Percentiles rank a stretch among this genome's conserved stretches.
Evolutionary conservation across 163 green algal species (phyloP).

Genomic region (Chlorella variabilis): DNA sequence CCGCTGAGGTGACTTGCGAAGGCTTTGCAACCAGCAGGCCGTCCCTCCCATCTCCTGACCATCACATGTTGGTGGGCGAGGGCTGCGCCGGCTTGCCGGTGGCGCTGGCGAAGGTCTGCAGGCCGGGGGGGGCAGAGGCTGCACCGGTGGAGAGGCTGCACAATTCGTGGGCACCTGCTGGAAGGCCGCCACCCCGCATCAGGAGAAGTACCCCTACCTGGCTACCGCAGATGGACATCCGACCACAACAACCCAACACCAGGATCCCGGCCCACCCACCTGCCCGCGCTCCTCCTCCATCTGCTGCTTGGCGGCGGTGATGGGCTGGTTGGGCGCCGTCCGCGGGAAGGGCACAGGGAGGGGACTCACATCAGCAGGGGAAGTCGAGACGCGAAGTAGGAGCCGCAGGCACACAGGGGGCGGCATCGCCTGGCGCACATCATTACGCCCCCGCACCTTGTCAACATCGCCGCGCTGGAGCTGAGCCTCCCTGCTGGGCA

Average conservation of each 20-base stretch:
- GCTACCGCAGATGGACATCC: not conserved
- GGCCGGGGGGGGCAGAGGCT: not conserved
- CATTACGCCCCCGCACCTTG: no score
- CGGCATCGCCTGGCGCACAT: no score
- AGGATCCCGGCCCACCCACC: not conserved
- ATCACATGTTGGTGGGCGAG: slow-evolving; percentile 19
- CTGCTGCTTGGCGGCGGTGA: slow-evolving; percentile 27
- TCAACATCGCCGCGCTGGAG: slow-evolving; percentile 7
- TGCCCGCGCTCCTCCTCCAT: slow-evolving; percentile 38
- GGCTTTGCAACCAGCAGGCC: no score
- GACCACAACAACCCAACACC: not conserved
- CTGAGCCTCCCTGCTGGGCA: not conserved
- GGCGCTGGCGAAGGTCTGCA: slow-evolving; percentile 32
- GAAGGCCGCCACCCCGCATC: no score
- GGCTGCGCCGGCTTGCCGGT: slow-evolving; percentile 17
- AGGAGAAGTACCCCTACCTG: no score
- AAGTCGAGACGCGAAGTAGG: no score
- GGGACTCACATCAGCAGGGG: not conserved
- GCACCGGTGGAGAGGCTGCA: no score
- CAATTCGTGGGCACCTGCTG: no score
- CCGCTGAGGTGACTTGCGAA: no score
- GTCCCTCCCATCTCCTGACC: no score
- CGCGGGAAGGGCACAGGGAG: no score
- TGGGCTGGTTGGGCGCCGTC: slow-evolving; percentile 22
- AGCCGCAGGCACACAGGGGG: not conserved